Evolutionary conservation across 2,329 filamentous ascomycete genomes (phyloP), one percentile per base, ranked within the genome.

Genomic region (Diaporthe longicolla): DNA sequence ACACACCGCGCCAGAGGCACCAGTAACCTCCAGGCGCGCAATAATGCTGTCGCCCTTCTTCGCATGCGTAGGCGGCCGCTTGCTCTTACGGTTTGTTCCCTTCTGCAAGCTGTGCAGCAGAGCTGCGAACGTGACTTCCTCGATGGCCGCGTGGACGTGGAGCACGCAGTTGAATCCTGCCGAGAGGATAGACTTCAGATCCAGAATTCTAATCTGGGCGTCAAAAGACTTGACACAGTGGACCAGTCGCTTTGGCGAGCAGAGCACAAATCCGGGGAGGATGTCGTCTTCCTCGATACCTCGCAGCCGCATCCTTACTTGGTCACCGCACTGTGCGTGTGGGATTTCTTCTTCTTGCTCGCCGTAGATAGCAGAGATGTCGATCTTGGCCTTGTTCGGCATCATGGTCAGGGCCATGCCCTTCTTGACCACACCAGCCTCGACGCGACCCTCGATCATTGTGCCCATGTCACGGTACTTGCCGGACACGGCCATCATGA

Each of bases 381-480:
- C 92, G 71, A 98, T 90, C 63, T 90, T 89, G 75, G 96, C 92
- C 81, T 92, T 93, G 85, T 97, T 98, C 59, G 97, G 97, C 97
- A 99, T 99, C 93, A 99, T 95, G 74, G 97, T 85, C 80, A 97
- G 91, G 75, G 85, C 91, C 85, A 93, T 92, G 76, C 93, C 93
- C 89, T 98, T 98, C 88, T 97, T 97, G 83, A 97, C 89, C 61
- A 98, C 93, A 82, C 95, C 96, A 24, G 95, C 94, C 84, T 99
- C 97, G 77, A 99, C 94, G 89, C 98, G 98, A 78, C 97, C 97
- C 86, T 99, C 97, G 55, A 98, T 91, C 90, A 99, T 95, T 76
- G 97, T 99, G 79, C 97, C 97, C 89, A 99, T 93, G 82, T 99
- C 97, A 79, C 94, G 91, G 87, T 98, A 99, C 86, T 99, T 99